Evolutionary conservation across 106 monocot genomes (phyloP).

Genomic region (Xerophyta viscosa): DNA sequence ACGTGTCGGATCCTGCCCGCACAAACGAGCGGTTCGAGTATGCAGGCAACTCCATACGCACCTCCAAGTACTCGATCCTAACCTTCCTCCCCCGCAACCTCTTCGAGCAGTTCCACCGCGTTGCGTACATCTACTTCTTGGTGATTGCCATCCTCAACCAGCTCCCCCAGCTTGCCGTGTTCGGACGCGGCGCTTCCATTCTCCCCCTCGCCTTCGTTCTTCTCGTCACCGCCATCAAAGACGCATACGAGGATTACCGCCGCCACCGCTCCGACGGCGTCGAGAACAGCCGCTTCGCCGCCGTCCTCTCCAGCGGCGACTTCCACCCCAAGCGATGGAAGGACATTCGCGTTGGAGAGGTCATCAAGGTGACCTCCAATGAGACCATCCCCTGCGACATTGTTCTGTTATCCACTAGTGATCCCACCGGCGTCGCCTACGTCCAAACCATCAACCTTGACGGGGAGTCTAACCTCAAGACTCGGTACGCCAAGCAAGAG

Average conservation of each 20-base stretch:
- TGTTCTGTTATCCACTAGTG: constrained; percentile 77
- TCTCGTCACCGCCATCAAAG: constrained; percentile 73
- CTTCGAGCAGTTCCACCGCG: constrained; percentile 90
- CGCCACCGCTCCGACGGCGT: constrained; percentile 77
- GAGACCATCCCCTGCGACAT: constrained; percentile 87
- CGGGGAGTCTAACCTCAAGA: constrained; percentile 96
- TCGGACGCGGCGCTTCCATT: constrained; percentile 52
- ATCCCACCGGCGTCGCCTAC: constrained; percentile 86
- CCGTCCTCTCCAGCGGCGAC: constrained; percentile 20
- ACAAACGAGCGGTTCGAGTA: constrained; percentile 27
- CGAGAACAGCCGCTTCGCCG: constrained; percentile 59
- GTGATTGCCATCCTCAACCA: constrained; percentile 68
- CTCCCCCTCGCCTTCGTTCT: constrained; percentile 83
- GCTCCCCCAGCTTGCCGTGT: constrained; percentile 76
- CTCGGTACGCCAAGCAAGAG: constrained; percentile 78
- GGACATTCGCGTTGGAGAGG: constrained; percentile 65
- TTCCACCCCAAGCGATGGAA: constrained; percentile 62
- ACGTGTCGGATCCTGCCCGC: constrained; percentile 40
- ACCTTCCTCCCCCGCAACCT: constrained; percentile 85
- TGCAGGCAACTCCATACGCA: constrained; percentile 53
- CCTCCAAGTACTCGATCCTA: constrained; percentile 64
- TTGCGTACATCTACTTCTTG: constrained; percentile 90
- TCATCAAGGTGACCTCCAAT: constrained; percentile 39
- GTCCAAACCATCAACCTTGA: constrained; percentile 91
- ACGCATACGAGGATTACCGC: constrained; percentile 87